phyloP scores from a whole-genome alignment of 768 basidiomycete species.

The Rhodotorula paludigena region DNA sequence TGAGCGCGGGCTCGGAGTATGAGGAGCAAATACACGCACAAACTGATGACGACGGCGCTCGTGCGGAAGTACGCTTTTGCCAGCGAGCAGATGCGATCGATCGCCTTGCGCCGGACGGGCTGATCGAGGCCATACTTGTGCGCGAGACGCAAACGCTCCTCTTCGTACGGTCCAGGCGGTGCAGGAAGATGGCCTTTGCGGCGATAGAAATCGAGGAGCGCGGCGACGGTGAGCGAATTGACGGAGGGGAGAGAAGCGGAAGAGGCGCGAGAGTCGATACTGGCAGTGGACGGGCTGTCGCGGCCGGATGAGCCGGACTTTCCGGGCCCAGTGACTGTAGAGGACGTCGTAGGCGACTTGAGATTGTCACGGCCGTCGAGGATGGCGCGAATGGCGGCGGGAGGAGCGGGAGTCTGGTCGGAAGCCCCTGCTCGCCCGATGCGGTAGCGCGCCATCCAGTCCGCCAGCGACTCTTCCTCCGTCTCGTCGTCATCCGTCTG shows the following conservation, averaged over 20 bases:
- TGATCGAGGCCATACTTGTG: conserved; percentile 28
- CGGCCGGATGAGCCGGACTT: too few species aligned
- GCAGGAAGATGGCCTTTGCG: conserved; percentile 17
- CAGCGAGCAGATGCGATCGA: conserved; percentile 25
- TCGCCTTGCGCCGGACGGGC: conserved; percentile 17
- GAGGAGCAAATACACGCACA: background rate
- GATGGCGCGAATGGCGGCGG: conserved; percentile 14
- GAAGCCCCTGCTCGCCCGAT: background rate
- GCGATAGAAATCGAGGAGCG: conserved; percentile 20
- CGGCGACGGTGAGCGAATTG: conserved; percentile 5
- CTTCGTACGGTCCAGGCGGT: conserved; percentile 19
- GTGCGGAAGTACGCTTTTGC: conserved; percentile 28
- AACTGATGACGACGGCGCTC: conserved; percentile 19
- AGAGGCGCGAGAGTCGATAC: background rate
- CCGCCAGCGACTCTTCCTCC: conserved; percentile 10
- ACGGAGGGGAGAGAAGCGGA: conserved; percentile 6
- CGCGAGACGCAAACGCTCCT: conserved; percentile 25
- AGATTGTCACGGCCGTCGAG: background rate
- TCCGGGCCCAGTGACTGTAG: too few species aligned
- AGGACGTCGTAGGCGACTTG: background rate
- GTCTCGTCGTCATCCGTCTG: background rate
- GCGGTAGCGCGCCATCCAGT: conserved; percentile 19
- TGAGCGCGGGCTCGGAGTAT: background rate
- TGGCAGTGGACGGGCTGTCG: background rate
- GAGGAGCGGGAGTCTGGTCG: conserved; percentile 3